Base-by-base conservation (phyloP, 2,329 filamentous ascomycete genomes). In the Hymenoscyphus linearis region DNA sequence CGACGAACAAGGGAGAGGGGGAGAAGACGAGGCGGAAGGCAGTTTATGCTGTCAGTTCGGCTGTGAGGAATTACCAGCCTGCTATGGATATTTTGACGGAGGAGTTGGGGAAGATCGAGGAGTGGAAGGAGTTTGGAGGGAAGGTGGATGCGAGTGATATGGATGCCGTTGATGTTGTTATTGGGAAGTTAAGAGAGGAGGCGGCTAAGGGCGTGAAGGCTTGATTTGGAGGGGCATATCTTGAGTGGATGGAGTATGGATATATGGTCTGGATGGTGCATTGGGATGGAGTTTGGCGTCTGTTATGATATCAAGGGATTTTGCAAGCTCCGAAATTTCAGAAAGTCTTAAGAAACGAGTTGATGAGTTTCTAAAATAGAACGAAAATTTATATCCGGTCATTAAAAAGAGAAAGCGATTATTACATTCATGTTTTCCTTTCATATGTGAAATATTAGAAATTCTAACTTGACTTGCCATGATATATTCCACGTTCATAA, bases 1-100 rank as follows among this genome's bases (percentile, higher is more conserved):
- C 82, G 18, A n/a, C n/a, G 12, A 35, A 47, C 40, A 53, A 40
- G 52, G 85, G 85, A 62, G 78, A 87, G 65, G 78, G 83, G 58
- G 77, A 80, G 61, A 79, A 81, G 10, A 89, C 92, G 57, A 83
- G 93, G 67, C 87, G 90, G 74, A 99, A 97, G 82, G 91, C 93
- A 14, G 80, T 96, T 34, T 93, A 92, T 71, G 95, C 93, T 13
- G 81, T 99, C 55, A 96, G 91, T 73, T 93, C 88, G 14, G 89
- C 86, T 4, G 84, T 91, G 59, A 83, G 95, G 73, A 99, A 99
- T 75, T 96, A 91, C 74, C 93, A 96, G 77, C 89, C 91, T 1
- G 87, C 87, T 27, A 81, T 93, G 76, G 87, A 91, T 73, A 78
- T 81, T 26, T 79, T 92, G 64, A 84, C 86, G 1, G 79, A 82